Conservation (phyloP, 2,329 filamentous ascomycete genomes). For the Epichloe uncinata region DNA sequence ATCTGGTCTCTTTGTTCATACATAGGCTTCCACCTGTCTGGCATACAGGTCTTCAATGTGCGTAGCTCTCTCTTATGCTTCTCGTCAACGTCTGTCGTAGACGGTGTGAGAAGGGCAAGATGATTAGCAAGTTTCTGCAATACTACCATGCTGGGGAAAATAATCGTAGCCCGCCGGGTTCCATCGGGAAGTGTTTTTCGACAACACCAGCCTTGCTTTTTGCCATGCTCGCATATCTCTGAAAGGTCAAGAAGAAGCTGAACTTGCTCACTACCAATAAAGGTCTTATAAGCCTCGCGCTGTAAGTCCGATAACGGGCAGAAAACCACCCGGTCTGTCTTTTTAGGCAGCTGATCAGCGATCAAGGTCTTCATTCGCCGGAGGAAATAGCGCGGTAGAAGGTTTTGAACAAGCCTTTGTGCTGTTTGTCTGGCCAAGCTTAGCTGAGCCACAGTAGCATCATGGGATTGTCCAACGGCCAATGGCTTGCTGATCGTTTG, state of each 20-base stretch:
- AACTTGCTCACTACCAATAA: slow-evolving; percentile 57
- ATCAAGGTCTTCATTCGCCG: slow-evolving; percentile 89
- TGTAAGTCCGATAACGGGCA: slow-evolving; percentile 80
- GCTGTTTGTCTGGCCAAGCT: slow-evolving; percentile 71
- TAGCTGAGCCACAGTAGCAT: slow-evolving; percentile 73
- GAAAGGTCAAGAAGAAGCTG: slow-evolving; percentile 53
- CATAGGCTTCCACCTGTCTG: slow-evolving; percentile 59
- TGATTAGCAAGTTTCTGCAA: slow-evolving; percentile 88
- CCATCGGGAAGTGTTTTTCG: slow-evolving; percentile 43
- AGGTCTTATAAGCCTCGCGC: slow-evolving; percentile 67
- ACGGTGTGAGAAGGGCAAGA: slow-evolving; percentile 73
- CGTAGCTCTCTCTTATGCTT: slow-evolving; percentile 69
- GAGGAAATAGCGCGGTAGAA: slow-evolving; percentile 81
- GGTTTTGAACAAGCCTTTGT: slow-evolving; percentile 69
- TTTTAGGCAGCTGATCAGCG: slow-evolving; percentile 83
- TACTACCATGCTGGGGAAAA: slow-evolving; percentile 74
- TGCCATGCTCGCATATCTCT: slow-evolving; percentile 54
- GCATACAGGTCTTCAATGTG: slow-evolving; percentile 60
- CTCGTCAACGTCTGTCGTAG: slow-evolving; percentile 45
- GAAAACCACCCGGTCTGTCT: slow-evolving; percentile 88
- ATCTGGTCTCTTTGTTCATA: slow-evolving; percentile 68
- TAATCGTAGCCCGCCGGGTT: slow-evolving; percentile 56
- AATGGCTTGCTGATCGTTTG: slow-evolving; percentile 65
- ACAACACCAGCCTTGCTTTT: slow-evolving; percentile 69
- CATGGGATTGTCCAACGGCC: slow-evolving; percentile 80